These are phyloP conservation scores for Eucalyptus guilfoylei DNA, from an alignment of 345 rosid species.

Conservation along the genomic window DNA sequence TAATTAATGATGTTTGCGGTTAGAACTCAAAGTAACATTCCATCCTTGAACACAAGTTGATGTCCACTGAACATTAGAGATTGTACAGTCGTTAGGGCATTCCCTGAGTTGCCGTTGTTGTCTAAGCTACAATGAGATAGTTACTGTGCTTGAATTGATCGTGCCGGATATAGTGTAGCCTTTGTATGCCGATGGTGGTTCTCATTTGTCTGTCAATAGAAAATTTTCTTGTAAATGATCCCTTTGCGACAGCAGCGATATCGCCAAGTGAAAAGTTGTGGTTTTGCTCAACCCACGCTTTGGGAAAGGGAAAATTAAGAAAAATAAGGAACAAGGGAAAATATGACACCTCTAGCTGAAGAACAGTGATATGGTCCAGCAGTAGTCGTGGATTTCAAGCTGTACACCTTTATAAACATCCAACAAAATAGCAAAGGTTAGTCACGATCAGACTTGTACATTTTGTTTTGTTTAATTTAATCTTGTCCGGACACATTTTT, in stretches of 20 bases:
- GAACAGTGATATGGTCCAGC: neutral
- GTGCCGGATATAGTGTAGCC: neutral
- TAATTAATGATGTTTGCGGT: neutral
- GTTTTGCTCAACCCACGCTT: neutral
- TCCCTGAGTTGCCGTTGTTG: neutral
- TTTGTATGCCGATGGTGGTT: neutral
- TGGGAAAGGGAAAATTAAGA: neutral
- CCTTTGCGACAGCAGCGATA: fast-evolving
- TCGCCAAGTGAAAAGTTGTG: neutral
- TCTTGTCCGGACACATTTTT: neutral
- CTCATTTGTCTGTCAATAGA: neutral
- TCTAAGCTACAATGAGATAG: fast-evolving
- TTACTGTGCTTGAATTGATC: neutral
- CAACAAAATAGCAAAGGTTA: neutral
- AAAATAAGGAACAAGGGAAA: neutral
- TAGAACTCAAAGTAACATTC: neutral
- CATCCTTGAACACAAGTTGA: fast-evolving
- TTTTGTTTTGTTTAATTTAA: neutral
- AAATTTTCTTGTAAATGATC: neutral
- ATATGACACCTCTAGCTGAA: neutral
- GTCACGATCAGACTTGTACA: neutral
- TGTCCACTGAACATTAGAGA: neutral
- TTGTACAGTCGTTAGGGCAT: neutral
- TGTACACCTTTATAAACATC: neutral
- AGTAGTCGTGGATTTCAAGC: neutral